Evolutionary conservation across 106 monocot species (phyloP).

Genomic region (Chionographis japonica): DNA sequence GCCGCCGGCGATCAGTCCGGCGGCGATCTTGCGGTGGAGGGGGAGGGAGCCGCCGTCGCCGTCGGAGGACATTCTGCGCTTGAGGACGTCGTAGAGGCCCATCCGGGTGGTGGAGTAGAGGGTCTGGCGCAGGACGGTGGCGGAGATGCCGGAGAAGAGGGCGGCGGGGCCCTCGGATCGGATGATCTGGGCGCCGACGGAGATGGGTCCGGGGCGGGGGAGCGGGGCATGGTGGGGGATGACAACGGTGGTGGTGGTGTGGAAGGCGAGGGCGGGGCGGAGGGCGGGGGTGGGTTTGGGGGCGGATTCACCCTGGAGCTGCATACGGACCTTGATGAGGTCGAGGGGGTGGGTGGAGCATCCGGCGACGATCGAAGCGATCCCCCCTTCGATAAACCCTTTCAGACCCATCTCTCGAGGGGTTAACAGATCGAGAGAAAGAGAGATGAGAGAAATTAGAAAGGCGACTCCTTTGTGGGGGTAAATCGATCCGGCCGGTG

Average conservation of each 20-base stretch:
- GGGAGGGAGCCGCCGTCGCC: constrained; percentile 23
- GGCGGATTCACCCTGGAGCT: too few species aligned
- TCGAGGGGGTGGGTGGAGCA: too few species aligned
- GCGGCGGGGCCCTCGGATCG: constrained; percentile 43
- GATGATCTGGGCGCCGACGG: too few species aligned
- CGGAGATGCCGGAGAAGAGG: constrained; percentile 68
- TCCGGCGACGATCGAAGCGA: constrained; percentile 68
- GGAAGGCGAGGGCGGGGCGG: too few species aligned
- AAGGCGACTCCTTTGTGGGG: too few species aligned
- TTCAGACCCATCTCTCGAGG: constrained; percentile 61
- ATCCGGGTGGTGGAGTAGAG: constrained; percentile 74
- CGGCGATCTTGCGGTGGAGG: constrained; percentile 59
- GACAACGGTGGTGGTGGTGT: too few species aligned
- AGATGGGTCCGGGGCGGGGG: too few species aligned
- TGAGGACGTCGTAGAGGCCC: constrained; percentile 70
- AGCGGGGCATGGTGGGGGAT: too few species aligned
- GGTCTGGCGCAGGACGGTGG: constrained; percentile 58
- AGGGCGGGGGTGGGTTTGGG: too few species aligned
- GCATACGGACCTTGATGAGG: too few species aligned
- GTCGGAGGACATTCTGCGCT: constrained; percentile 37
- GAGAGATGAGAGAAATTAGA: background rate
- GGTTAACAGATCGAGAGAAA: too few species aligned
- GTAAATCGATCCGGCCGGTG: too few species aligned
- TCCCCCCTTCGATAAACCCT: constrained; percentile 73
- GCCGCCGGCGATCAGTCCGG: constrained; percentile 56